Evolutionary conservation across 352 stramenopile species (phyloP).

Genomic region (Pythium brachiatum): DNA sequence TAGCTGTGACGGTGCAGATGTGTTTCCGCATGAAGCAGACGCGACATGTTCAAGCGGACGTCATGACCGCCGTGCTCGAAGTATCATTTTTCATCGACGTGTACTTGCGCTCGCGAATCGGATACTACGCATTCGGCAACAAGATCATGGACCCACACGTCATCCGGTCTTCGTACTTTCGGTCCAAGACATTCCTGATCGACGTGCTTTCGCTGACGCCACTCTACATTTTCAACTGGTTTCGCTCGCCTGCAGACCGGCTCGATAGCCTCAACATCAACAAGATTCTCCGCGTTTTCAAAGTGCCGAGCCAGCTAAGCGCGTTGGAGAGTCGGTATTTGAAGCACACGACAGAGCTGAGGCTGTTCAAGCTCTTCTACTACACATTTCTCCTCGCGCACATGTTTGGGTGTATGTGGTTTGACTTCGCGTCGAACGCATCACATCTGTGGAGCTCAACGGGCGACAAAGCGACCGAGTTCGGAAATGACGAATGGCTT

Average conservation of each 20-base stretch:
- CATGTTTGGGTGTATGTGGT: slow-evolving; percentile 53
- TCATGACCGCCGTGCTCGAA: slow-evolving; percentile 36
- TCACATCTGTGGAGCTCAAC: slow-evolving; percentile 27
- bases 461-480: slow-evolving; percentile 21
- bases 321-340: slow-evolving; percentile 45
- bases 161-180: slow-evolving; percentile 39
- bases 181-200: slow-evolving; percentile 35
- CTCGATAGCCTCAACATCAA: slow-evolving; percentile 52
- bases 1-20: slow-evolving; percentile 39
- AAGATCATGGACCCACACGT: slow-evolving; percentile 40
- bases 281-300: slow-evolving; percentile 46
- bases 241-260: slow-evolving; percentile 6
- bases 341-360: slow-evolving; percentile 40
- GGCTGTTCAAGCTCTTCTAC: slow-evolving; percentile 55
- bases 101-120: slow-evolving; percentile 37
- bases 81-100: slow-evolving; percentile 44
- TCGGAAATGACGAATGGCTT: slow-evolving; percentile 45
- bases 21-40: slow-evolving; percentile 35
- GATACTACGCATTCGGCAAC: slow-evolving; percentile 52
- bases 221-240: slow-evolving; percentile 43
- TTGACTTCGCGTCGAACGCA: slow-evolving; percentile 46
- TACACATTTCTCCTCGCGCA: slow-evolving; percentile 52
- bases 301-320: slow-evolving; percentile 41
- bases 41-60: slow-evolving; percentile 26
- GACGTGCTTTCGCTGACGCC: slow-evolving; percentile 40